phyloP scores from a whole-genome alignment of 2,329 filamentous ascomycete species.

The Septoria petroselini region DNA sequence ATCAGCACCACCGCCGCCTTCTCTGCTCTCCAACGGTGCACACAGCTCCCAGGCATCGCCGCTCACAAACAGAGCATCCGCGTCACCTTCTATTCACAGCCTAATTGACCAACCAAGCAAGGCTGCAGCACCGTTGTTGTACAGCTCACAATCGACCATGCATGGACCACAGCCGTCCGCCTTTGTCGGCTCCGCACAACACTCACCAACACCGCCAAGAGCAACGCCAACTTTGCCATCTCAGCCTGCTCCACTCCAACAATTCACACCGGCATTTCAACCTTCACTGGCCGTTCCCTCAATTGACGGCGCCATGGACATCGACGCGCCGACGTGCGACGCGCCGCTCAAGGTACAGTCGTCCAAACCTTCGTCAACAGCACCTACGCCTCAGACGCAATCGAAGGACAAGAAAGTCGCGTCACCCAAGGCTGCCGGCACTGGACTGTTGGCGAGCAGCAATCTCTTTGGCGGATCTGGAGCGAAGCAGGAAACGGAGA shows the following conservation, averaged over 20 bases:
- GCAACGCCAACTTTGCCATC: slow-evolving; percentile 11
- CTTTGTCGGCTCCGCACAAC: slow-evolving; percentile 23
- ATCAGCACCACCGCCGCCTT: slow-evolving; percentile 27
- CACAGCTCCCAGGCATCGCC: slow-evolving; percentile 42
- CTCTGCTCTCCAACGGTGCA: slow-evolving; percentile 24
- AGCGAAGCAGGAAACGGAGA: slow-evolving; percentile 41
- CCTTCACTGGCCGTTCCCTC: slow-evolving; percentile 14
- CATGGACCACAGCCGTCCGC: slow-evolving; percentile 24
- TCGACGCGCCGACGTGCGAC: slow-evolving; percentile 28
- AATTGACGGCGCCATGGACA: slow-evolving; percentile 36
- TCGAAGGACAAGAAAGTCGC: slow-evolving; percentile 18
- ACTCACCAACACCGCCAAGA: slow-evolving; percentile 26
- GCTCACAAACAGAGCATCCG: slow-evolving; percentile 68
- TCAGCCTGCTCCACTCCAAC: slow-evolving; percentile 11
- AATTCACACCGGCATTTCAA: slow-evolving; percentile 17
- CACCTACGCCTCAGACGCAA: slow-evolving; percentile 42
- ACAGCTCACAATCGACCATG: slow-evolving; percentile 27
- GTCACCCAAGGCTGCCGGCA: slow-evolving; percentile 52
- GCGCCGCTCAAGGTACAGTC: slow-evolving; percentile 21
- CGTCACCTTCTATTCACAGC: slow-evolving; percentile 87
- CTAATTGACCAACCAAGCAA: slow-evolving; percentile 68
- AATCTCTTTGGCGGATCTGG: slow-evolving; percentile 57
- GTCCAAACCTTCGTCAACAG: slow-evolving; percentile 32
- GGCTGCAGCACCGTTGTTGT: slow-evolving; percentile 34
- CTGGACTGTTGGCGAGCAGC: slow-evolving; percentile 61